Evolutionary conservation across 2,329 filamentous ascomycete species (phyloP).

Genomic region (Aspergillus fijiensis): DNA sequence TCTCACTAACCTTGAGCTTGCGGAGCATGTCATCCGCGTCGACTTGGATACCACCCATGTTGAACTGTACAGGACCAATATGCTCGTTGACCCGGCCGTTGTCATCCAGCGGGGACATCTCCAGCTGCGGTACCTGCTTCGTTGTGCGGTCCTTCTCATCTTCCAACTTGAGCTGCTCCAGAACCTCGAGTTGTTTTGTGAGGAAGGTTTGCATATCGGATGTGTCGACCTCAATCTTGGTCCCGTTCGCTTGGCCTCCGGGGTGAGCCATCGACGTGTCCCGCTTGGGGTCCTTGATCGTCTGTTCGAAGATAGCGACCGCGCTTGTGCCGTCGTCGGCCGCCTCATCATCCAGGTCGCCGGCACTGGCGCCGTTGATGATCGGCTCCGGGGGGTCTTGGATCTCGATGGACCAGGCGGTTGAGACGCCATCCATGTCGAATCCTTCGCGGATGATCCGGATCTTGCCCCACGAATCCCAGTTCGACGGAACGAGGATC

Average conservation of each 20-base stretch:
- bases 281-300: conserved; percentile 71
- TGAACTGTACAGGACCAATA: conserved; percentile 94
- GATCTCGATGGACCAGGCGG: conserved; percentile 82
- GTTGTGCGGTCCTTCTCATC: conserved; percentile 49
- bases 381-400: conserved; percentile 51
- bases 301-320: conserved; percentile 73
- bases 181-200: conserved; percentile 67
- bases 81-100: conserved; percentile 65
- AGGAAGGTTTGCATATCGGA: conserved; percentile 77
- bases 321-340: conserved; percentile 54
- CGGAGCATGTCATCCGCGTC: conserved; percentile 93
- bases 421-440: conserved; percentile 81
- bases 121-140: conserved; percentile 35
- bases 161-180: conserved; percentile 65
- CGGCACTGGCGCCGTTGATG: conserved; percentile 25
- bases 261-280: conserved; percentile 57
- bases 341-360: conserved; percentile 25
- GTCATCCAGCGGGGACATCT: conserved; percentile 39
- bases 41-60: conserved; percentile 95
- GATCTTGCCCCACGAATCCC: conserved; percentile 99
- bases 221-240: conserved; percentile 60
- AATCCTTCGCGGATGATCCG: conserved; percentile 87
- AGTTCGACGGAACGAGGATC: conserved; percentile 91
- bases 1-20: conserved; percentile 67
- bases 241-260: conserved; percentile 45